Evolutionary conservation across 768 basidiomycete genomes (phyloP), one percentile per base, ranked within the genome.

Genomic region (Baorangia bicolor): DNA sequence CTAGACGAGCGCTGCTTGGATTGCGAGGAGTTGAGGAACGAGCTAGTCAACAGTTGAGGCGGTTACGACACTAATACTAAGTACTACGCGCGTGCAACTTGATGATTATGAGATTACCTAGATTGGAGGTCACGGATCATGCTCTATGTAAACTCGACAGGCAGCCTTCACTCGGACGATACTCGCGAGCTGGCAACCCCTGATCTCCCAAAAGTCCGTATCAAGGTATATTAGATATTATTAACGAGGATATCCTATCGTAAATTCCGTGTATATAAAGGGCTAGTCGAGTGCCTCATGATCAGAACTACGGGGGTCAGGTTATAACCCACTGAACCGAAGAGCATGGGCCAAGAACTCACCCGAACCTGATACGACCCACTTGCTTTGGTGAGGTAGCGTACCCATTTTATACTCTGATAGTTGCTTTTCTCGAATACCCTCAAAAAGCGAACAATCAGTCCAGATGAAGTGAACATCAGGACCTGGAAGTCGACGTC

Each of bases 401-500:
- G 78, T 38, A 96, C 94, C 94, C 94, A 96, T 72, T 96, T 96
- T 56, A 97, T 85, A 62, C 92, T 94, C 60, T 94, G 86, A 68
- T 98, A 98, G 60, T 86, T 92, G 69, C 82, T 84, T 81, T 93
- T 97, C 78, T 98, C 97, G 63, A 98, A 98, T 18, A 99, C 96
- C 72, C 98, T 98, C 67, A 99, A 75, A 81, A 98, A 99, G 50
- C 96, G 84, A 40, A 99, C 97, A 48, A 96, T 89, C 65, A 99
- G 72, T 2, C 97, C 97, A 12, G 96, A 98, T 12, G 97, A 82
- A 0, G 97, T 98, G 73, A 98, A 93, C 97, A 99, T 99, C 63
- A 99, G 80, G 54, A 99, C 97, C 75, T 95, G 94, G 75, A 99
- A 99, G 72, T 99, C 97, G 59, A 98, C 87, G 62, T 96, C 92